Base-by-base conservation (phyloP, 306 rosid species). In the Malus fusca region DNA sequence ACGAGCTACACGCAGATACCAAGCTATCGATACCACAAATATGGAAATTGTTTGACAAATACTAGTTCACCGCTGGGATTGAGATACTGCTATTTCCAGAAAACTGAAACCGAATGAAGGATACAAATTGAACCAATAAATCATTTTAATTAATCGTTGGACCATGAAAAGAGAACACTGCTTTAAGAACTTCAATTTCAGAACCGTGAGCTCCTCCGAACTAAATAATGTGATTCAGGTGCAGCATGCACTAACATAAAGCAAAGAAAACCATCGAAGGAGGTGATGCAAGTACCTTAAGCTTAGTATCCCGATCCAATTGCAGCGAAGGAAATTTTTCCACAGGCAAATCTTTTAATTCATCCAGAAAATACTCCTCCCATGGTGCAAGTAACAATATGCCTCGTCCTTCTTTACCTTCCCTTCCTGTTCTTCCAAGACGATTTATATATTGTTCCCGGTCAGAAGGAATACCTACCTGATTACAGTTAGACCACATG, bases 371-470 rank as follows among this genome's bases (percentile, higher is more conserved):
- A 79, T 86, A 90, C 85, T 87, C 90, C 85, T 95, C 98, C 97
- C 98, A 95, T 53, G 97, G 98, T 75, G 98, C 88, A 81, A 95
- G 85, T 82, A 95, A 79, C 85, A 95, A 75, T 67, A 92, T 68
- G 77, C 97, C 85, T 81, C 89, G 83, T 73, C 98, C 98, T 75
- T 83, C 93, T 90, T 89, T 95, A 73, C 96, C 98, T 85, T 83
- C 89, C 56, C 97, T 85, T 68, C 97, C 98, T 11, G 98, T 92
- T 88, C 98, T 88, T 85, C 98, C 97, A 79, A 95, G 91, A 33
- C 98, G 96, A 72, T 95, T 90, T 79, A 95, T 88, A 79, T 95
- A 95, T 63, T 88, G 96, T 83, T 92, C 93, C 64, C 98, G 91
- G 70, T 89, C 96, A 21, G 87, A 59, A 64, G 98, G 97, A 78